Base-by-base conservation (phyloP, 2,329 filamentous ascomycete species). In the Hypoxylon sp. region DNA sequence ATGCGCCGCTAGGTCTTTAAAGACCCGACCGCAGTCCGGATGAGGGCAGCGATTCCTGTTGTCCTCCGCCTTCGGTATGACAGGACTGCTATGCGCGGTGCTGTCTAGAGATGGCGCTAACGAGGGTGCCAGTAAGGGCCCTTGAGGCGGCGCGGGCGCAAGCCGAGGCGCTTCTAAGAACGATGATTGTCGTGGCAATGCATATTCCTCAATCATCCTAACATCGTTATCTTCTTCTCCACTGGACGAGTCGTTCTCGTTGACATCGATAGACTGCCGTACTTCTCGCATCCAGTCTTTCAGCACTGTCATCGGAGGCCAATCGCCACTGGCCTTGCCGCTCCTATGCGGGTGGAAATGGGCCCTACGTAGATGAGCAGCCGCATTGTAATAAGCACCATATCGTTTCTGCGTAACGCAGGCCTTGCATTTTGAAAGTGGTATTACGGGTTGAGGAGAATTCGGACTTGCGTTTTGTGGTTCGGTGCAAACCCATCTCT, bases 1-100 rank as follows among this genome's bases (percentile, higher is more conserved):
- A 80, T 98, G 94, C 7, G 94, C 94, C 81, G 95, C 95, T 70
- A 97, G 83, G 76, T 97, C 94, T 82, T 97, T 97, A 86, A 97
- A 97, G 63, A 90, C 86, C 75, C 92, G 90, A 70, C 93, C 93
- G 75, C 94, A 97, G 63, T 95, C 93, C 5, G 91, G 89, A 76
- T 94, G 90, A 0, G 92, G 92, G 83, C 93, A 97, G 68, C 92
- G 86, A 49, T 78, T 79, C 28, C 76, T 66, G 56, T 77, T 77
- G 60, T 78, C 76, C 43, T 79, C 77, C 9, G 74, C 72, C 50
- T 78, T 79, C 3, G 75, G 69, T 51, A 76, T 75, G 36, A 72
- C 68, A 2, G 76, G 76, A 41, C 75, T 78, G 59, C 75, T 77
- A 45, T 78, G 76, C n/a, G 77, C 73, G 0, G 75, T 77, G 57